Base-by-base conservation (phyloP, 1,284 basidiomycete species). In the Cutaneotrichosporon arboriforme region DNA sequence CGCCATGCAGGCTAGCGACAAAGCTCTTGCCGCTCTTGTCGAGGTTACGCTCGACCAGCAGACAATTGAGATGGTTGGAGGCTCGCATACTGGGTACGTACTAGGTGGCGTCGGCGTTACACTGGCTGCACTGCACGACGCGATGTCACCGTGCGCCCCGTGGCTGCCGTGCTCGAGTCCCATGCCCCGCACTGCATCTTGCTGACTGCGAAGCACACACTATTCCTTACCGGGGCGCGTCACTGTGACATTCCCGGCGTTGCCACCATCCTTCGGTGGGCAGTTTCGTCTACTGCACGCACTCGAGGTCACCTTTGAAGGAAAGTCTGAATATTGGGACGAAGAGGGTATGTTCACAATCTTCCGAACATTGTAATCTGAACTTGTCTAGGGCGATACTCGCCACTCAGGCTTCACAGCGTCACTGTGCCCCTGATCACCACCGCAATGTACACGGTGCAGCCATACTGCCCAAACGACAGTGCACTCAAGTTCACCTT, bases 271-370 rank as follows among this genome's bases (percentile, higher is more conserved):
- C 2, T 15, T 21, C 12, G 46, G 41, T 1, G 35, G 18, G 2
- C 37, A 40, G 10, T 26, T n/a, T n/a, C 40, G 52, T 36, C 57
- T 66, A 20, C 40, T 73, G 8, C 60, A 55, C 38, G 59, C 64
- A 15, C 51, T 75, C 4, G 57, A 52, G 17, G n/a, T 49, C 3
- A 41, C 33, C 7, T 36, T 49, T 40, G 73, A 75, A 49, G 71
- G 70, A 12, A 69, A 70, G 56, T 59, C 64, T 12, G 73, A 75
- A 51, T 75, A 62, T 50, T 67, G 58, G 51, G 72, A 75, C 45
- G 63, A 65, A 1, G 41, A 44, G 14, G 46, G 46, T 47, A 36
- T 36, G 45, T 34, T 17, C 22, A 12, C 23, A n/a, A 18, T 8
- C 3, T 22, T 22, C 14, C 45, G 22, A 20, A 37, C 33, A 22